Evolutionary conservation across 768 basidiomycete species (phyloP), one percentile per base, ranked within the genome.

Genomic region (Termitomyces sp.): DNA sequence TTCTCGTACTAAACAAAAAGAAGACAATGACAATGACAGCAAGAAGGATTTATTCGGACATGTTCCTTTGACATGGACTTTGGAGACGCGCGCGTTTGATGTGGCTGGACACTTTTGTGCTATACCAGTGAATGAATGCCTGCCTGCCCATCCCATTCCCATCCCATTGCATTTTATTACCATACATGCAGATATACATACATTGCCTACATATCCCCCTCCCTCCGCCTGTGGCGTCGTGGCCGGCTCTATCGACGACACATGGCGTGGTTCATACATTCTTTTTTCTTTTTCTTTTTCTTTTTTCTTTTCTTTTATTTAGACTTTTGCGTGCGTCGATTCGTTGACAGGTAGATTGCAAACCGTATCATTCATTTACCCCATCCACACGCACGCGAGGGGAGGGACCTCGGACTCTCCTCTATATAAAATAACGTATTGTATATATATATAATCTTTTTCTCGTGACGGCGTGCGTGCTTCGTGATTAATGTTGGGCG

Each of bases 1-100:
- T 92, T 92, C 72, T 89, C 87, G 16, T 82, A 80, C 64, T 82
- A 67, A 75, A 6, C 2, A 47, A 26, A 12, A 5, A 28, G 3
- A 35, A 12, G 12, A 23, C 13, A 14, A 30, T 16, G 35, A 35
- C 2, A 14, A 38, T 2, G 36, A 1, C 12, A 5, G 14, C 10
- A 12, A 13, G 5, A 16, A 38, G 14, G 36, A 35, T 49, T 7
- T 16, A 36, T 36, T 13, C 12, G 35, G 10, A 13, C 35, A 12
- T 12, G 9, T 36, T 12, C 1, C 4, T 36, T 36, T 12, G 32
- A 32, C 7, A 32, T 32, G 32, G 32, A 32, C 32, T 32, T 32
- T 32, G 32, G 32, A 32, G 32, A 32, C 32, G 32, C 6, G 32
- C 6, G 32, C 32, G 32, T 30, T 6, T 30, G 30, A 30, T 30